phyloP scores from a whole-genome alignment of 202 grass and related monocot species.

The Brachypodium distachyon region DNA sequence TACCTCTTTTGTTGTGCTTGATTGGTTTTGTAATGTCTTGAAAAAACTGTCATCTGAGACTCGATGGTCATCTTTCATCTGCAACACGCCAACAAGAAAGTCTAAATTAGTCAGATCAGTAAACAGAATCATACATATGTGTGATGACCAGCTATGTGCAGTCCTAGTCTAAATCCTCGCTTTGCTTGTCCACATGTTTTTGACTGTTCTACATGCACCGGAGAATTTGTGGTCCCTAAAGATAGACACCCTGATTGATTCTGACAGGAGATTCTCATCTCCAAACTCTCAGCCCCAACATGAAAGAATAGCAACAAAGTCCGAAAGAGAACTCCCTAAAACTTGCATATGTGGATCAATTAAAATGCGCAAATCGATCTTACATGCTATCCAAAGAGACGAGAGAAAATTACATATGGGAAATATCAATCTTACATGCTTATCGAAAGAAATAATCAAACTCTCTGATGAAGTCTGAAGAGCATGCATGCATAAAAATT shows the following conservation, averaged over 20 bases:
- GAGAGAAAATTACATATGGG: neutral
- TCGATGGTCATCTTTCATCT: constrained; percentile 8
- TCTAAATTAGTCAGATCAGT: neutral
- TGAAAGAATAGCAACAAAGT: neutral
- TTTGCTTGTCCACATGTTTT: neutral
- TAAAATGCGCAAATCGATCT: too few relatives aligned
- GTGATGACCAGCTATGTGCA: neutral
- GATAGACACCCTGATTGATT: constrained; percentile 14
- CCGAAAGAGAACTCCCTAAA: neutral
- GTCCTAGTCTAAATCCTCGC: constrained; percentile 6
- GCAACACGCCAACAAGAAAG: neutral
- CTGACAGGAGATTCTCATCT: neutral
- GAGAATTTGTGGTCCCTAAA: constrained; percentile 9
- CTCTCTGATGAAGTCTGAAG: too few relatives aligned
- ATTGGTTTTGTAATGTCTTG: constrained; percentile 5
- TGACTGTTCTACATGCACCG: neutral
- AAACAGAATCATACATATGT: neutral
- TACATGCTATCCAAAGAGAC: too few relatives aligned
- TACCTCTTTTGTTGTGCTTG: constrained; percentile 22
- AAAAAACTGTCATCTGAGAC: neutral
- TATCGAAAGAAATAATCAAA: neutral
- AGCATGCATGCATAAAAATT: too few relatives aligned
- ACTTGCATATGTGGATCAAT: neutral
- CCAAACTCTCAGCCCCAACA: neutral
- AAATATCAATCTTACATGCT: neutral